A percentile compares a stretch with the other conserved stretches of the same genome.
Conservation (phyloP, 495 filamentous ascomycete species). For the Glonium stellatum region DNA sequence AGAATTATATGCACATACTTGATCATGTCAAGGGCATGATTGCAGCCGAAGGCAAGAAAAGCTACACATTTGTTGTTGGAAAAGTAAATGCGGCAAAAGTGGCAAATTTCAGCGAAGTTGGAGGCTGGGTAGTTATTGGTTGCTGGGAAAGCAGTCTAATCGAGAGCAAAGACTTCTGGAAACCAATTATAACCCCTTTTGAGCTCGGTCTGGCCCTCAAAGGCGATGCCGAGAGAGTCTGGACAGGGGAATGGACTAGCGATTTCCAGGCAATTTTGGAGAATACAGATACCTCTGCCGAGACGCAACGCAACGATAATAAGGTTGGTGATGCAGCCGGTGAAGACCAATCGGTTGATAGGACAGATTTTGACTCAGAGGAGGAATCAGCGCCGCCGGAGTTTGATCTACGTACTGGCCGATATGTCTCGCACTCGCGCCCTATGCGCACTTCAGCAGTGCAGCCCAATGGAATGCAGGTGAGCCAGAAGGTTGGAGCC, state of each 20-base stretch:
- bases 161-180: slow-evolving; percentile 76
- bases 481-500: slow-evolving; percentile 14
- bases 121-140: slow-evolving; percentile 93
- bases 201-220: slow-evolving; percentile 71
- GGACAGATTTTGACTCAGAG: slow-evolving; percentile 46
- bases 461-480: slow-evolving; percentile 13
- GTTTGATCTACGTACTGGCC: slow-evolving; percentile 84
- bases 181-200: slow-evolving; percentile 84
- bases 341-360: slow-evolving; percentile 30
- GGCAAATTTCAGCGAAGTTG: slow-evolving; percentile 91
- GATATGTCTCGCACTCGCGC: slow-evolving; percentile 72
- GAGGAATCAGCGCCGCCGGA: slow-evolving; percentile 72
- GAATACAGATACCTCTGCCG: slow-evolving; percentile 14
- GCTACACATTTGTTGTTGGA: slow-evolving; percentile 91
- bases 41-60: slow-evolving; percentile 74
- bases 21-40: slow-evolving; percentile 64
- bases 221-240: slow-evolving; percentile 57
- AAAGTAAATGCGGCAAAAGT: slow-evolving; percentile 94
- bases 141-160: slow-evolving; percentile 96
- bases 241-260: slow-evolving; percentile 41
- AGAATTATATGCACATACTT: slow-evolving; percentile 79
- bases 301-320: background rate
- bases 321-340: slow-evolving; percentile 11
- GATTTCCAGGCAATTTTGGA: slow-evolving; percentile 39
- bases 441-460: slow-evolving; percentile 57